Conservation (phyloP, 768 basidiomycete species). For the Pleurotus cornucopiae region DNA sequence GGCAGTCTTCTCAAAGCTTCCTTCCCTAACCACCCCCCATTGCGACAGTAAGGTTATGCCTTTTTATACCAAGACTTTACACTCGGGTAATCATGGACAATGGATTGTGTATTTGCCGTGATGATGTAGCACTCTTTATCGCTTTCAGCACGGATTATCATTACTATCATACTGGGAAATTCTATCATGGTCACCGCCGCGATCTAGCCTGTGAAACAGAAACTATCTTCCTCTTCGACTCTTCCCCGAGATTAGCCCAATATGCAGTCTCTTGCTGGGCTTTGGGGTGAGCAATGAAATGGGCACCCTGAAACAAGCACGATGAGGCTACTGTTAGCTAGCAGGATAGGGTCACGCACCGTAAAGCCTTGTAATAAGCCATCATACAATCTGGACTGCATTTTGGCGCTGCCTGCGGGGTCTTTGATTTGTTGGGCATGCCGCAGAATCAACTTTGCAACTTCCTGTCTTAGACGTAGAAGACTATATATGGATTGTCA, state of each 20-base stretch:
- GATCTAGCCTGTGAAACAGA: constrained; percentile 33
- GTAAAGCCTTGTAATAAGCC: constrained; percentile 70
- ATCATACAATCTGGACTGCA: constrained; percentile 72
- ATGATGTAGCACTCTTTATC: too few relatives aligned
- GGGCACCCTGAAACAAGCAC: constrained; percentile 52
- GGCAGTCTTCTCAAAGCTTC: constrained; percentile 63
- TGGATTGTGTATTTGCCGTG: too few relatives aligned
- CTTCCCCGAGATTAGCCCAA: constrained; percentile 85
- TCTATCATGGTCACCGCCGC: constrained; percentile 4
- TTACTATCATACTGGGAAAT: too few relatives aligned
- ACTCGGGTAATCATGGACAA: too few relatives aligned
- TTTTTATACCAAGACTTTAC: too few relatives aligned
- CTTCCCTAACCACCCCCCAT: constrained; percentile 52
- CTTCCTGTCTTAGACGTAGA: constrained; percentile 78
- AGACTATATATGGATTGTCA: constrained; percentile 43
- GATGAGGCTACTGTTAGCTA: constrained; percentile 1
- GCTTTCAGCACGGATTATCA: too few relatives aligned
- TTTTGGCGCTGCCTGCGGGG: constrained; percentile 55
- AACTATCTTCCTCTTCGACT: constrained; percentile 59
- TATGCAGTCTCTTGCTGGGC: constrained; percentile 82
- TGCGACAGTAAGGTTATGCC: constrained; percentile 24
- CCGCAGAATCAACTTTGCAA: constrained; percentile 67
- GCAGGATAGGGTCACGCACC: constrained; percentile 30
- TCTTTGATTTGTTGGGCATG: constrained; percentile 72
- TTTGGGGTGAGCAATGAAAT: constrained; percentile 75